These are phyloP conservation scores for Kwoniella sp. DNA, from an alignment of 768 basidiomycete species.

Conservation along the genomic window DNA sequence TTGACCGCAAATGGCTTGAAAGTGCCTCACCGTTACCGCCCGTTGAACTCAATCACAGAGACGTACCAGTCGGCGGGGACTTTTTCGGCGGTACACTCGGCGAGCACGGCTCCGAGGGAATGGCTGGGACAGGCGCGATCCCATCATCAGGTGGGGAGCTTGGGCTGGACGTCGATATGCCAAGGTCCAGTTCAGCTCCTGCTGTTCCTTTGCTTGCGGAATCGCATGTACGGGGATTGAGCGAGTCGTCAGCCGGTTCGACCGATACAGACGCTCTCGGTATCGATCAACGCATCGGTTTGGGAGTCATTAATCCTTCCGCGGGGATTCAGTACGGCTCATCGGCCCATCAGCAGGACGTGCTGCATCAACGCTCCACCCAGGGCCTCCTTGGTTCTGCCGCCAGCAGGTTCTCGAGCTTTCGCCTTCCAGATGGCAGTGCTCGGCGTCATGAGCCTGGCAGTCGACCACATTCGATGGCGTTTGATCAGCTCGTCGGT, in stretches of 20 bases:
- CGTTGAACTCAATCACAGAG: not conserved
- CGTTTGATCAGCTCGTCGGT: conserved; percentile 5
- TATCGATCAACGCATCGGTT: not conserved
- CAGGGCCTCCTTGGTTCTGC: too few species aligned
- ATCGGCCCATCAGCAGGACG: too few species aligned
- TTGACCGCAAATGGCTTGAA: conserved; percentile 7
- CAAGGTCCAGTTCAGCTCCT: conserved; percentile 16
- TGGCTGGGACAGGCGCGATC: too few species aligned
- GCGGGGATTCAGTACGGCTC: too few species aligned
- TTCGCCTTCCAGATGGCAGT: too few species aligned
- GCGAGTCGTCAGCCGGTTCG: conserved; percentile 1
- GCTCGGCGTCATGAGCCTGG: not conserved
- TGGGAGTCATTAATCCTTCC: too few species aligned
- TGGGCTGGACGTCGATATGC: conserved; percentile 9
- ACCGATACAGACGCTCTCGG: too few species aligned
- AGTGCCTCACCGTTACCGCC: conserved; percentile 15
- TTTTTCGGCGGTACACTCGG: conserved; percentile 15
- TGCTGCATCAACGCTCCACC: too few species aligned
- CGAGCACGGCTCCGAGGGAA: too few species aligned
- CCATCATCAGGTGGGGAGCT: too few species aligned
- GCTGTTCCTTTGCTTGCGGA: conserved; percentile 2
- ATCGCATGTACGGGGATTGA: not conserved
- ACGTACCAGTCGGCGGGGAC: conserved; percentile 3
- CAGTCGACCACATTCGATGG: conserved; percentile 2
- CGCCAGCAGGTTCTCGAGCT: conserved; percentile 7